phyloP scores from a whole-genome alignment of 352 stramenopile genomes.

The Pythium apleroticum region DNA sequence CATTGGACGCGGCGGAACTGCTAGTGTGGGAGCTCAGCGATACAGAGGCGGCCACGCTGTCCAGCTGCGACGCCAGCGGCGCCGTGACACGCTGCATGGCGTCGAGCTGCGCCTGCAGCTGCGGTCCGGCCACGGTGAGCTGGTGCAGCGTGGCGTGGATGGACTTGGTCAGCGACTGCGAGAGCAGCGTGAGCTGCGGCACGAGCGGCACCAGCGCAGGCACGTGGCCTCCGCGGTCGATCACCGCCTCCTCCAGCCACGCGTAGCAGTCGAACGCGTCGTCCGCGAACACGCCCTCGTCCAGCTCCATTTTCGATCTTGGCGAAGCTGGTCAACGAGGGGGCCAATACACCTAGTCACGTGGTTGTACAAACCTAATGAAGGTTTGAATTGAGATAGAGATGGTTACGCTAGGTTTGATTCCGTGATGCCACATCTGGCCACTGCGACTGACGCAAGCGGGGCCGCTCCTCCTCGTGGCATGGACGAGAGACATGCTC shows the following conservation, averaged over 20 bases:
- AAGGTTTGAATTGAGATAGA: background rate
- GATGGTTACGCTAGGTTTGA: conserved; percentile 1
- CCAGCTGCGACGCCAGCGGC: conserved; percentile 45
- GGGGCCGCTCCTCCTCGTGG: background rate
- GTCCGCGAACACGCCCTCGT: conserved; percentile 46
- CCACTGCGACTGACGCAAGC: conserved; percentile 2
- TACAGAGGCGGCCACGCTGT: conserved; percentile 27
- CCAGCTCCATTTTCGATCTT: conserved; percentile 29
- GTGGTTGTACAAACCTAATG: background rate
- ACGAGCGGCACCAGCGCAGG: conserved; percentile 41
- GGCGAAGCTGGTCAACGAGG: background rate
- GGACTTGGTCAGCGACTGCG: conserved; percentile 53
- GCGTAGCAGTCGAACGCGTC: conserved; percentile 65
- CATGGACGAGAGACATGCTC: background rate
- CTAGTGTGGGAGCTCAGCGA: background rate
- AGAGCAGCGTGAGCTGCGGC: conserved; percentile 59
- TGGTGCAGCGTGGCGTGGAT: conserved; percentile 66
- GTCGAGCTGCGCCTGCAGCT: conserved; percentile 58
- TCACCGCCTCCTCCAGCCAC: conserved; percentile 68
- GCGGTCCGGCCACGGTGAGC: conserved; percentile 42
- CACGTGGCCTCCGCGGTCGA: conserved; percentile 32
- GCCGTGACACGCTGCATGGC: conserved; percentile 41
- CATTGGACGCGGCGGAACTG: background rate
- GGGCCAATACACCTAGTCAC: conserved; percentile 14
- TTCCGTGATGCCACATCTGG: background rate